These are phyloP conservation scores for Paralagenidium karlingii DNA, from an alignment of 352 stramenopile genomes.

Conservation along the genomic window DNA sequence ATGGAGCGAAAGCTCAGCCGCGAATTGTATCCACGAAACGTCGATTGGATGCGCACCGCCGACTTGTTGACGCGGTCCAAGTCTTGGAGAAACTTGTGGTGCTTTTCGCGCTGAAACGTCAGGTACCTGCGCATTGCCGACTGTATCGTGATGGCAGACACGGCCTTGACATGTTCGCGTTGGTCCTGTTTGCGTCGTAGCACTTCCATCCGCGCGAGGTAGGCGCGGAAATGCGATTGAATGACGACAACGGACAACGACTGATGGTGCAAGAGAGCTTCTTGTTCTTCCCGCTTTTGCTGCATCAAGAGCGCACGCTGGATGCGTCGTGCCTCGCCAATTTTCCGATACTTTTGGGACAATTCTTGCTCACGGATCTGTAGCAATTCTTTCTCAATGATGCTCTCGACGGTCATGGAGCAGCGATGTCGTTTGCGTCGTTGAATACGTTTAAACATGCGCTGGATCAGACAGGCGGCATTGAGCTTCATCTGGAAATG, in stretches of 20 bases:
- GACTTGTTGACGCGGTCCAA: constrained; percentile 49
- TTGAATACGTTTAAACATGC: constrained; percentile 27
- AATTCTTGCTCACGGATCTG: constrained; percentile 29
- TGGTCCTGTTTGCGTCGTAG: no score
- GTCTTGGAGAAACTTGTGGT: constrained; percentile 28
- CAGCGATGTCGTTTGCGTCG: constrained; percentile 22
- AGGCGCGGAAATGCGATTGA: no score
- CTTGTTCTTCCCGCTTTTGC: constrained; percentile 33
- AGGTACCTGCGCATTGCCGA: constrained; percentile 31
- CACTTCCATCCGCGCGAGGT: no score
- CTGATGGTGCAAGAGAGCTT: constrained; percentile 35
- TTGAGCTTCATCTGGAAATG: constrained; percentile 9
- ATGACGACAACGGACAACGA: constrained; percentile 50
- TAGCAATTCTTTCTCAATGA: constrained; percentile 36
- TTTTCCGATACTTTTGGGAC: constrained; percentile 48
- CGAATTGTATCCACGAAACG: constrained; percentile 52
- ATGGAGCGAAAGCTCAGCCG: no score
- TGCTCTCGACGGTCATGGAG: constrained; percentile 41
- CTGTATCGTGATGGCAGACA: constrained; percentile 38
- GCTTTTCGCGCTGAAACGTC: constrained; percentile 26
- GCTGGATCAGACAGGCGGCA: constrained; percentile 22
- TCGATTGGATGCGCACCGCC: constrained; percentile 47
- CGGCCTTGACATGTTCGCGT: constrained; percentile 38
- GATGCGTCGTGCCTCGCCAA: constrained; percentile 35
- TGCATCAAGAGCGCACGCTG: constrained; percentile 52